A percentile compares a stretch with the other conserved stretches of the same genome.
Conservation (phyloP, 1,139 yeast species). For the Candida sanyaensis region DNA sequence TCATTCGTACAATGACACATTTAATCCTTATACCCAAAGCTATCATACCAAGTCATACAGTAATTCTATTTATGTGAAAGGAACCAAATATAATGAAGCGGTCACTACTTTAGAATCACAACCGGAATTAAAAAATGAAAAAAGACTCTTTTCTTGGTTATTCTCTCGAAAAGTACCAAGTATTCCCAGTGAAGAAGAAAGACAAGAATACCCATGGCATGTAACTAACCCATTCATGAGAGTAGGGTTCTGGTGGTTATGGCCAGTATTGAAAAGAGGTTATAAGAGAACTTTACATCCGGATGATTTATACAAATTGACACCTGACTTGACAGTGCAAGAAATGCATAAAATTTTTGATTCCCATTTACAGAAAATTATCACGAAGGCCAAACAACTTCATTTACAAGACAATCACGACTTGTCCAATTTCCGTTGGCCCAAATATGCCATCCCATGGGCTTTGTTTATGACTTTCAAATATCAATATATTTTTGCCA, state of each 20-base stretch:
- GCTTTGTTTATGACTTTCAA: slow-evolving; percentile 40
- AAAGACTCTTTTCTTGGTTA: slow-evolving; percentile 32
- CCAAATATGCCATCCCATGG: slow-evolving; percentile 33
- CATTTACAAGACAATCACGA: slow-evolving; percentile 26
- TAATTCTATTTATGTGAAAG: neutral
- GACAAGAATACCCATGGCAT: slow-evolving; percentile 42
- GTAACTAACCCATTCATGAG: slow-evolving; percentile 24
- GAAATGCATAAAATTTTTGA: slow-evolving; percentile 37
- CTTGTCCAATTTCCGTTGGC: slow-evolving; percentile 37
- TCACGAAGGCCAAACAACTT: slow-evolving; percentile 23
- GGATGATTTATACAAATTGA: slow-evolving; percentile 40
- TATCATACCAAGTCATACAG: neutral
- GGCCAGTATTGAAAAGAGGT: slow-evolving; percentile 42
- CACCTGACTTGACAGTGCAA: slow-evolving; percentile 43
- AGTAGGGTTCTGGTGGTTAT: slow-evolving; percentile 43
- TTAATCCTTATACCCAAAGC: neutral
- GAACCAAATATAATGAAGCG: neutral
- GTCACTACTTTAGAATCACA: slow-evolving; percentile 10
- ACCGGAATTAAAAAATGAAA: slow-evolving; percentile 24
- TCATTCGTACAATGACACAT: neutral
- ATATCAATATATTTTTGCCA: slow-evolving; percentile 36
- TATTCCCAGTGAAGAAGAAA: slow-evolving; percentile 36
- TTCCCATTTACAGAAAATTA: slow-evolving; percentile 22
- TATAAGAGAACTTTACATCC: slow-evolving; percentile 45
- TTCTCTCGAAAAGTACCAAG: slow-evolving; percentile 41